Percentiles rank a stretch among this genome's conserved stretches.
Evolutionary conservation across 1,284 basidiomycete species (phyloP).

Genomic region (Cutaneotrichosporon sp.): DNA sequence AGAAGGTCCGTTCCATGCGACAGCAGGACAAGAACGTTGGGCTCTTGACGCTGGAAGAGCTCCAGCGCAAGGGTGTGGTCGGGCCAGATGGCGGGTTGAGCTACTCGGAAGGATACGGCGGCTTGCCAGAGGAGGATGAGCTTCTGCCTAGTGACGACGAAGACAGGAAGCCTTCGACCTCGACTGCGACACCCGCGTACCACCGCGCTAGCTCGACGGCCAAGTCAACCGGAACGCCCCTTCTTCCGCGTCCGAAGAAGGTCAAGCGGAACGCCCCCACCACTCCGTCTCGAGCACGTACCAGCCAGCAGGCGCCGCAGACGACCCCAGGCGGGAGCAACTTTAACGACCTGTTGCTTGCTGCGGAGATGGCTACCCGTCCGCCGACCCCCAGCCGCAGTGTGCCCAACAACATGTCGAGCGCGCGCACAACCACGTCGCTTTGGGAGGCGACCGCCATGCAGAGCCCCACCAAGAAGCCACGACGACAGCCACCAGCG

Average conservation of each 20-base stretch:
- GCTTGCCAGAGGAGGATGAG: conserved; percentile 30
- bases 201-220: conserved; percentile 5
- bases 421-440: conserved; percentile 36
- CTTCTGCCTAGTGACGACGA: conserved; percentile 19
- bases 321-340: conserved; percentile 50
- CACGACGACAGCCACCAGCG: conserved; percentile 23
- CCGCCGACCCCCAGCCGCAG: conserved; percentile 40
- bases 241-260: conserved; percentile 37
- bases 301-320: conserved; percentile 26
- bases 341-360: conserved; percentile 47
- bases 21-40: conserved; percentile 33
- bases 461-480: conserved; percentile 36
- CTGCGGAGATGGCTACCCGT: conserved; percentile 48
- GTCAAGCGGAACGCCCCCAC: conserved; percentile 34
- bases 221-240: conserved; percentile 25
- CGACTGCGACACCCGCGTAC: conserved; percentile 6
- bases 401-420: conserved; percentile 27
- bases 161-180: conserved; percentile 14
- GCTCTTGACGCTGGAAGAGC: conserved; percentile 42
- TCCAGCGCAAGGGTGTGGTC: conserved; percentile 41
- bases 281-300: conserved; percentile 33
- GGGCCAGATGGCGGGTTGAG: conserved; percentile 48
- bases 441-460: conserved; percentile 10
- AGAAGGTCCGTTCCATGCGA: conserved; percentile 45
- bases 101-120: conserved; percentile 48